Evolutionary conservation across 257 asterid genomes (phyloP).

Genomic region (Solanum paucissectum): DNA sequence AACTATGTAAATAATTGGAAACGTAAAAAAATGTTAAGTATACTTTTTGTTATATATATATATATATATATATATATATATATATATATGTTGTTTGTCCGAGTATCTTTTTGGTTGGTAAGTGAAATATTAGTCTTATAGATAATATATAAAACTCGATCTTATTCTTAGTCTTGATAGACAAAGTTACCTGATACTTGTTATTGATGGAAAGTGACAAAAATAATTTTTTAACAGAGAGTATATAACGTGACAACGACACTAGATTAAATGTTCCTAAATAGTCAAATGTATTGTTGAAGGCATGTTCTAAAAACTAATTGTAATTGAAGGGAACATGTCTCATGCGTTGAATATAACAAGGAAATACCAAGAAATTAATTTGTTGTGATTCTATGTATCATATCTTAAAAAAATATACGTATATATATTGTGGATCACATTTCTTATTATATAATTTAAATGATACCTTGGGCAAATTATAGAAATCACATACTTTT

Average conservation of each 20-base stretch:
- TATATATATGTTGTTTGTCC: too few relatives aligned
- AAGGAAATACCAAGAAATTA: background rate
- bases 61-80: too few relatives aligned
- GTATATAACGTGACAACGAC: background rate
- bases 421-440: background rate
- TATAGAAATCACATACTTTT: too few relatives aligned
- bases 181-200: background rate
- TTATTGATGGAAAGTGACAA: too few relatives aligned
- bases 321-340: background rate
- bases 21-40: background rate
- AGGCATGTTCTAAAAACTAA: background rate
- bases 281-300: background rate
- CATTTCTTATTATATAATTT: background rate
- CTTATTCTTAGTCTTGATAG: too few relatives aligned
- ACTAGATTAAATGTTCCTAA: background rate
- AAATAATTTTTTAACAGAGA: background rate
- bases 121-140: too few relatives aligned
- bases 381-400: background rate
- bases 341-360: background rate
- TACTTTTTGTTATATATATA: background rate
- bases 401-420: background rate
- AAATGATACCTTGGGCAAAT: background rate
- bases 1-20: background rate
- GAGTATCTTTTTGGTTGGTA: too few relatives aligned
- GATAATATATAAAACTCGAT: too few relatives aligned